Evolutionary conservation across 2,329 filamentous ascomycete species (phyloP).

Genomic region (Acephala macrosclerotiorum): DNA sequence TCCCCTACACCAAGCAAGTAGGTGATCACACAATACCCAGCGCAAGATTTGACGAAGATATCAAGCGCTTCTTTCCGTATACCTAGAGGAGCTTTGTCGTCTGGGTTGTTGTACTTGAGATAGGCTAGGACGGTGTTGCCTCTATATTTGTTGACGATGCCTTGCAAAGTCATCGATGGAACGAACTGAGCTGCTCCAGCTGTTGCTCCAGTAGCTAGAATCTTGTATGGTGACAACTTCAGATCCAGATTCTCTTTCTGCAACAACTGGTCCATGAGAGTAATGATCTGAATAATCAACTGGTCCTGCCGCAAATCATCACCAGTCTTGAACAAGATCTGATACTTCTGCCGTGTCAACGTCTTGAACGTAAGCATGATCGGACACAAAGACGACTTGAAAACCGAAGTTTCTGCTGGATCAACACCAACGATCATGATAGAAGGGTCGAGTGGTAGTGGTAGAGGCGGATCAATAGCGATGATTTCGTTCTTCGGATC

Average conservation of each 20-base stretch:
- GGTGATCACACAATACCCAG: conserved; percentile 97
- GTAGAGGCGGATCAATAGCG: conserved; percentile 83
- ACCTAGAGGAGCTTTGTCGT: conserved; percentile 80
- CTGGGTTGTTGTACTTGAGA: conserved; percentile 87
- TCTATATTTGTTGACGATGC: conserved; percentile 84
- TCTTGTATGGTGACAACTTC: conserved; percentile 94
- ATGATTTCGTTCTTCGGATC: conserved; percentile 92
- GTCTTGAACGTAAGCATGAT: conserved; percentile 93
- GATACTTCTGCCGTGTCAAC: conserved; percentile 77
- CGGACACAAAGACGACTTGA: conserved; percentile 93
- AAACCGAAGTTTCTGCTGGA: conserved; percentile 86
- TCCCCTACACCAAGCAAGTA: conserved; percentile 97
- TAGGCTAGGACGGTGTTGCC: conserved; percentile 79
- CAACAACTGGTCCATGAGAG: conserved; percentile 93
- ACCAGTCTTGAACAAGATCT: conserved; percentile 96
- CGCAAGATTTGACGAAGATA: conserved; percentile 93
- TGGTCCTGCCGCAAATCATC: conserved; percentile 97
- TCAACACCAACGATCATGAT: conserved; percentile 80
- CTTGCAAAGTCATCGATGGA: conserved; percentile 82
- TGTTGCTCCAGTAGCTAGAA: conserved; percentile 88
- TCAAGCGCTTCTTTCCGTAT: conserved; percentile 93
- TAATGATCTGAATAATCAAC: conserved; percentile 96
- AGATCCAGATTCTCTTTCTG: conserved; percentile 96
- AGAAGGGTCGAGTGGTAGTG: conserved; percentile 86
- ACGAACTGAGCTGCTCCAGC: conserved; percentile 95